Conservation (phyloP, 192 early-diverging fungal genomes). For the Allomyces arbusculus region DNA sequence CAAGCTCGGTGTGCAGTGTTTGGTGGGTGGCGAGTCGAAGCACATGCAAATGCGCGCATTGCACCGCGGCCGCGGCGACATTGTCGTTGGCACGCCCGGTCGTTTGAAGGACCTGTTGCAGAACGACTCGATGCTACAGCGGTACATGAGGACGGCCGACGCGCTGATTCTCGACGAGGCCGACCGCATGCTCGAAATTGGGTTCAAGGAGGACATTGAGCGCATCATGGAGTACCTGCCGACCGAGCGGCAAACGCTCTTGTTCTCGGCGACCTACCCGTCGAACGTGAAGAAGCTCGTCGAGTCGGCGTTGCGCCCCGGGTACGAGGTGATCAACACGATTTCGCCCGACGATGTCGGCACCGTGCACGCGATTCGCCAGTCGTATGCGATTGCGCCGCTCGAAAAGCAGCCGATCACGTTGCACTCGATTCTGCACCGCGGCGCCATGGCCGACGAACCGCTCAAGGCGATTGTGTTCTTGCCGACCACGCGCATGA, state of each 20-base stretch:
- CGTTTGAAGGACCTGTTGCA: constrained; percentile 58
- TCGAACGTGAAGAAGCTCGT: constrained; percentile 46
- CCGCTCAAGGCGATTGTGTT: constrained; percentile 80
- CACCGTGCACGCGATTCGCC: constrained; percentile 59
- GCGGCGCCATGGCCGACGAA: constrained; percentile 29
- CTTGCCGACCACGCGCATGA: constrained; percentile 55
- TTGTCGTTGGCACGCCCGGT: constrained; percentile 90
- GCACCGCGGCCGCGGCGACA: constrained; percentile 38
- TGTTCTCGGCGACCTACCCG: constrained; percentile 86
- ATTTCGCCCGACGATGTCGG: constrained; percentile 67
- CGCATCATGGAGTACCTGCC: constrained; percentile 41
- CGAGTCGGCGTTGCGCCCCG: constrained; percentile 31
- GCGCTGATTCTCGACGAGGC: constrained; percentile 88
- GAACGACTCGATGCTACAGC: constrained; percentile 10
- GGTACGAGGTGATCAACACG: constrained; percentile 55
- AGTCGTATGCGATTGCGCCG: constrained; percentile 48
- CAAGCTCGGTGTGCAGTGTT: constrained; percentile 38
- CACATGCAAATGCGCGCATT: constrained; percentile 26
- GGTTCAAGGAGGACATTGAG: constrained; percentile 71
- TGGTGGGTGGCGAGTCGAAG: constrained; percentile 59
- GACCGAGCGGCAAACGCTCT: constrained; percentile 56
- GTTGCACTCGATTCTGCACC: constrained; percentile 41
- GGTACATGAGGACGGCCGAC: constrained; percentile 27
- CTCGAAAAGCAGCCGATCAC: constrained; percentile 35
- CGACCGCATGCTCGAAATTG: constrained; percentile 85